Percentiles rank a stretch among this genome's conserved stretches.
phyloP scores from a whole-genome alignment of 108 stramenopile genomes.

The Cyclotella kingstonii region DNA sequence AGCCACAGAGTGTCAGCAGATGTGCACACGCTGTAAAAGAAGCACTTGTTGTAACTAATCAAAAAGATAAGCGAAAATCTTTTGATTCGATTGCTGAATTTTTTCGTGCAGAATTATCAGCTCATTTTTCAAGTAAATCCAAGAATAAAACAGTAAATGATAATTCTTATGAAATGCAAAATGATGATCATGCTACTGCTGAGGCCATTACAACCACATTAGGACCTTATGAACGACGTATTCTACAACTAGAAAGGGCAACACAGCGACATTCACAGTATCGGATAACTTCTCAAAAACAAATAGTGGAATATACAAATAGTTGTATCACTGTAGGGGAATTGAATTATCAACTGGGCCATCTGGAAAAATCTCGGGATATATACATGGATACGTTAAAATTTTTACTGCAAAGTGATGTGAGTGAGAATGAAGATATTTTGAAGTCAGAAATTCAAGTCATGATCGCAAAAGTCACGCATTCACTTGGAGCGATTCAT shows the following conservation, averaged over 20 bases:
- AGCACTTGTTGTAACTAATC: constrained; percentile 33
- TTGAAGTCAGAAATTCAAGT: not conserved
- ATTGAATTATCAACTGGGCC: constrained; percentile 33
- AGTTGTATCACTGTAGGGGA: constrained; percentile 28
- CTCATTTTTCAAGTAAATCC: constrained; percentile 5
- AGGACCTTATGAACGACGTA: constrained; percentile 24
- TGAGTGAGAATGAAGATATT: not conserved
- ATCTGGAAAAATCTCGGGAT: constrained; percentile 27
- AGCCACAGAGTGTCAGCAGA: not conserved
- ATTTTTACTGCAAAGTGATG: not conserved
- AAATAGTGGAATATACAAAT: constrained; percentile 12
- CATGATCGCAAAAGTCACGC: constrained; percentile 22
- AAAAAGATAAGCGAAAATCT: constrained; percentile 22
- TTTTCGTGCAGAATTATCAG: constrained; percentile 24
- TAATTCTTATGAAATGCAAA: not conserved
- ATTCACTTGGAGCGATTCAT: constrained; percentile 27
- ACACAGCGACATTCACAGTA: constrained; percentile 1
- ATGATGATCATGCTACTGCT: not conserved
- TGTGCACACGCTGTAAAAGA: constrained; percentile 3
- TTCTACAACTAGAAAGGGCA: constrained; percentile 6
- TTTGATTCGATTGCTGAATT: constrained; percentile 23
- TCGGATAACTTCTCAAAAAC: not conserved
- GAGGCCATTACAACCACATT: not conserved
- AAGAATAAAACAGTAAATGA: not conserved
- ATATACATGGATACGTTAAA: constrained; percentile 23